Evolutionary conservation across 805 yeast species (phyloP), one percentile per base, ranked within the genome.

Genomic region (Cyberlindnera americana): DNA sequence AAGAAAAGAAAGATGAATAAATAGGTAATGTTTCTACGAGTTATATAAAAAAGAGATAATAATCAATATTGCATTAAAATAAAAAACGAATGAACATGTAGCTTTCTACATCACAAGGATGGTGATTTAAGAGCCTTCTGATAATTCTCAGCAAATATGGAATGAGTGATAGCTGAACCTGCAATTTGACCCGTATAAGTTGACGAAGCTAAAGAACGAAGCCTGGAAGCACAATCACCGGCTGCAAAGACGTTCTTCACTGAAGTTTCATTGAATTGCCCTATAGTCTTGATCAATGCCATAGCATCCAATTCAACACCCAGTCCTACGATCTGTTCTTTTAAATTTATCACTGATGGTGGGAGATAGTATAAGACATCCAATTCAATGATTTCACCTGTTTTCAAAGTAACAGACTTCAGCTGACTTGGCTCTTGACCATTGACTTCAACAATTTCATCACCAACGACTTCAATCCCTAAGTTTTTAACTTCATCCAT

Each of bases 1-100:
- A 41, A 43, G 31, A 46, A 39, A 33, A 35, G 35, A 24, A 38
- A 43, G 22, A 24, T 18, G 17, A 21, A 25, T 14, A 29, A 23
- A 15, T 18, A 29, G 17, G 15, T 6, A 16, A 6, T 21, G 12
- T n/a, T 14, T 16, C n/a, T n/a, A n/a, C n/a, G 23, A 16, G n/a
- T 29, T 17, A 10, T 32, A 27, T 17, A 34, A 34, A 22, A 22
- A 22, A 11, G 24, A n/a, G n/a, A n/a, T n/a, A n/a, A n/a, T n/a
- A n/a, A n/a, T n/a, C n/a, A n/a, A n/a, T n/a, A n/a, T n/a, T n/a
- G n/a, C n/a, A n/a, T n/a, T n/a, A n/a, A n/a, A n/a, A n/a, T n/a
- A n/a, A n/a, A n/a, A n/a, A n/a, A n/a, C n/a, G n/a, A n/a, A n/a
- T n/a, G n/a, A n/a, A n/a, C n/a, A n/a, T n/a, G n/a, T n/a, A n/a